Evolutionary conservation across 1,284 basidiomycete genomes (phyloP).

Genomic region (Cystobasidiaceae sp.): DNA sequence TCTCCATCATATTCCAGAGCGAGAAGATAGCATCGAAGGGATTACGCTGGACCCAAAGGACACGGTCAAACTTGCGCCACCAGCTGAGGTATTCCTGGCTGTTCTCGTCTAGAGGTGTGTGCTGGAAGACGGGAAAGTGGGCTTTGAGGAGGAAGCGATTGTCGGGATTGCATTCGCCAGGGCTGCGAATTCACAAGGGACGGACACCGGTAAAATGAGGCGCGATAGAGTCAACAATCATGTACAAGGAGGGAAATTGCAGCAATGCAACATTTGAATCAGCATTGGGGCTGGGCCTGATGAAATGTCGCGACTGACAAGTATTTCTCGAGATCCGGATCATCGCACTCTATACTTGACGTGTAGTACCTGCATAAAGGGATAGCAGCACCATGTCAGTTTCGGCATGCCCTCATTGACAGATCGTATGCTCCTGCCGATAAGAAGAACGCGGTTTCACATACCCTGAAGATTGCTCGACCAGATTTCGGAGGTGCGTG

Average conservation of each 20-base stretch:
- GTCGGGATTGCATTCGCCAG: conserved; percentile 10
- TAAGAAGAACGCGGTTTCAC: not conserved
- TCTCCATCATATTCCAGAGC: conserved; percentile 21
- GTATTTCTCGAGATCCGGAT: conserved; percentile 12
- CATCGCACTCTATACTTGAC: conserved; percentile 2
- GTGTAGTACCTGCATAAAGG: not conserved
- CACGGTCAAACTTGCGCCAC: conserved; percentile 7
- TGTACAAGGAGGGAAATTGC: too few species aligned
- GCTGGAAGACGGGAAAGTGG: conserved; percentile 18
- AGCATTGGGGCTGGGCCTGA: too few species aligned
- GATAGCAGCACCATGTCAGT: not conserved
- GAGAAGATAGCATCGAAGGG: conserved; percentile 21
- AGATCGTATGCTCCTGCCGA: not conserved
- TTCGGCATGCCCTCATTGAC: not conserved
- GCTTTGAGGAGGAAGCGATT: conserved; percentile 14
- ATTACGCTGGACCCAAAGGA: conserved; percentile 16
- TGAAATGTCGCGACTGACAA: not conserved
- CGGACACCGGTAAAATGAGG: too few species aligned
- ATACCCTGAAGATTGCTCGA: conserved; percentile 15
- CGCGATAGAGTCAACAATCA: too few species aligned
- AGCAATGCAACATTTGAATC: too few species aligned
- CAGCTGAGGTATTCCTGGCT: conserved; percentile 1
- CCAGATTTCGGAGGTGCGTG: conserved; percentile 8
- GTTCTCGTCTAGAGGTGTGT: conserved; percentile 2
- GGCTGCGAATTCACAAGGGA: too few species aligned